Evolutionary conservation across 1,139 yeast genomes (phyloP), one percentile per base, ranked within the genome.

Genomic region (Suhomyces bolitotheri): DNA sequence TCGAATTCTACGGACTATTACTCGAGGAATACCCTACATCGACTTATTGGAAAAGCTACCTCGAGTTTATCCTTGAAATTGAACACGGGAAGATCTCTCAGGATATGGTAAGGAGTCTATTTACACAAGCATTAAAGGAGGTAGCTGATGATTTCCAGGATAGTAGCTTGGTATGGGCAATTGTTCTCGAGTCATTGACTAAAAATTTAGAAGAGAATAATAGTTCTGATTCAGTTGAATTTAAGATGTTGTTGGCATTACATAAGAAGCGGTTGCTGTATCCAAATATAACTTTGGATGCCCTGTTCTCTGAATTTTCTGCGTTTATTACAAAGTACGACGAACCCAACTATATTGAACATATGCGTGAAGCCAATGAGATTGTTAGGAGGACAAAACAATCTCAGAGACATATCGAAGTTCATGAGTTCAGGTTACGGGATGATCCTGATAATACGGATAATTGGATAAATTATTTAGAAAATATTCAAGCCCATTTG

Each of bases 291-390:
- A 45, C 54, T 5, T 39, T 78, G 4, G 67, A 66, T 2, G 64
- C 66, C 1, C 70, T 79, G 0, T 76, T 66, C 43, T 51, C 63
- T 11, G 61, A 59, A 7, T 65, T 60, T 31, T 77, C 82, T 0
- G 36, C 62, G 1, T 72, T 75, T 36, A 62, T 77, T 2, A 63
- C 79, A 1, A 34, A 44, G 7, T 38, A 57, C 34, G 44, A 40
- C 22, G 43, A 49, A 3, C 50, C 48, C 4, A 46, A 62, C 6
- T 79, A 78, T 47, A 73, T 66, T 11, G 38, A 43, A 6, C 58
- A 56, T 24, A 65, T 78, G 71, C 37, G 47, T 2, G 40, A 46
- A 1, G 78, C 76, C 1, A 71, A 64, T 41, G 58, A 59, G 36
- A 42, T 68, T 0, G 61, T 60, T 34, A 39, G 54, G 3, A 45